A percentile compares a stretch with the other conserved stretches of the same genome.
Conservation (phyloP, 192 early-diverging fungal species). For the Geranomyces michiganensis region DNA sequence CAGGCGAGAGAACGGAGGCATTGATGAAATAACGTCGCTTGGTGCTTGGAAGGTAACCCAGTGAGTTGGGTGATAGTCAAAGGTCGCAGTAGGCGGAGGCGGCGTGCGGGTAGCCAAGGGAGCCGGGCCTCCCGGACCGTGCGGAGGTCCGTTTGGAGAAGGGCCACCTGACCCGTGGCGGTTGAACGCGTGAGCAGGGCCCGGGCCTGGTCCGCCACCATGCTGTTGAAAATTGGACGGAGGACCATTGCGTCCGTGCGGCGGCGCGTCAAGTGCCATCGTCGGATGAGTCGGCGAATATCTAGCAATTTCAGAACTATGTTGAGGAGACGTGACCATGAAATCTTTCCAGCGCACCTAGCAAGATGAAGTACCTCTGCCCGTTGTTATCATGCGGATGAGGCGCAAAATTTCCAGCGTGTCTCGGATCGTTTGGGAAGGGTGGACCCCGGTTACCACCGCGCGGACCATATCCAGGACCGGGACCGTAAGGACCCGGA, state of each 20-base stretch:
- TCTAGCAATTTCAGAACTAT: too few species aligned
- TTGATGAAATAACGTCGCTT: conserved; percentile 25
- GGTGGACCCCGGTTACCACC: neutral
- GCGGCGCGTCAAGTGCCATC: neutral
- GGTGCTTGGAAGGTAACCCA: conserved; percentile 39
- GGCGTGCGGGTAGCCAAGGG: neutral
- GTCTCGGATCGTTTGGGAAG: neutral
- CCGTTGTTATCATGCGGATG: neutral
- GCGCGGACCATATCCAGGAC: neutral
- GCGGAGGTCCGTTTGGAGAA: neutral
- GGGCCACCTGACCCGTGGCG: neutral
- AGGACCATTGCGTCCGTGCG: conserved; percentile 1
- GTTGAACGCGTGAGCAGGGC: neutral
- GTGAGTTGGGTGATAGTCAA: conserved; percentile 47
- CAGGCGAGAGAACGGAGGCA: conserved; percentile 47
- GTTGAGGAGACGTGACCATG: too few species aligned
- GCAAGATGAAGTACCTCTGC: too few species aligned
- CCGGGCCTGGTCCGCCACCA: conserved; percentile 5
- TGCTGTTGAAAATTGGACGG: neutral
- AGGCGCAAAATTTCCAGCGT: neutral
- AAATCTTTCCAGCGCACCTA: too few species aligned
- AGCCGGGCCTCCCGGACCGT: neutral
- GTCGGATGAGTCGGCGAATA: neutral
- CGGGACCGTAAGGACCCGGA: neutral
- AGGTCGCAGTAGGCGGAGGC: conserved; percentile 29